phyloP scores from a whole-genome alignment of 1,139 yeast genomes.

The Protomyces arabidopsidicola region DNA sequence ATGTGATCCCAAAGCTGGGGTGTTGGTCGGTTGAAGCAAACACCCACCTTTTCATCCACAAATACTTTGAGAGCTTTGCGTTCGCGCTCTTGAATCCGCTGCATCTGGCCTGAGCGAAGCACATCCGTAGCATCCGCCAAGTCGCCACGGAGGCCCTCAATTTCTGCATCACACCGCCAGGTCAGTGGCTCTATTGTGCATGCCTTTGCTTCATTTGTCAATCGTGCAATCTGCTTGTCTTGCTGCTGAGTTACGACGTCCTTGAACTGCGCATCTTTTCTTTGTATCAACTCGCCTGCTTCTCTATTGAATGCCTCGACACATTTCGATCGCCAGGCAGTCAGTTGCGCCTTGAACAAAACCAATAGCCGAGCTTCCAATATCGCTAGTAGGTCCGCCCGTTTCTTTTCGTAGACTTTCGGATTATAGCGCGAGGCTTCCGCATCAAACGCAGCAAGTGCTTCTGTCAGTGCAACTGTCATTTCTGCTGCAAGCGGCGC shows the following conservation, averaged over 20 bases:
- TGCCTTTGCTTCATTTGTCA: conserved; percentile 37
- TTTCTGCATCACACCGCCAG: conserved; percentile 38
- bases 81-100: conserved; percentile 42
- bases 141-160: conserved; percentile 37
- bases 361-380: conserved; percentile 47
- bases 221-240: conserved; percentile 35
- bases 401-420: conserved; percentile 56
- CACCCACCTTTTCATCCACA: conserved; percentile 33
- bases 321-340: conserved; percentile 40
- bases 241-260: conserved; percentile 39
- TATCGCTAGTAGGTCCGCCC: conserved; percentile 45
- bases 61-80: conserved; percentile 35
- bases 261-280: conserved; percentile 30
- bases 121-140: conserved; percentile 39
- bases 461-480: conserved; percentile 30
- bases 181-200: conserved; percentile 35
- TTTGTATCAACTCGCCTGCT: conserved; percentile 35
- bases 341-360: conserved; percentile 46
- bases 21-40: conserved; percentile 44
- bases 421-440: conserved; percentile 63
- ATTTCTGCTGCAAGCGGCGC: conserved; percentile 22
- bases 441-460: conserved; percentile 52
- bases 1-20: conserved; percentile 61
- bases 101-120: conserved; percentile 47
- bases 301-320: conserved; percentile 36